phyloP scores from a whole-genome alignment of 2,329 filamentous ascomycete genomes.

The Achaetomium macrosporum region DNA sequence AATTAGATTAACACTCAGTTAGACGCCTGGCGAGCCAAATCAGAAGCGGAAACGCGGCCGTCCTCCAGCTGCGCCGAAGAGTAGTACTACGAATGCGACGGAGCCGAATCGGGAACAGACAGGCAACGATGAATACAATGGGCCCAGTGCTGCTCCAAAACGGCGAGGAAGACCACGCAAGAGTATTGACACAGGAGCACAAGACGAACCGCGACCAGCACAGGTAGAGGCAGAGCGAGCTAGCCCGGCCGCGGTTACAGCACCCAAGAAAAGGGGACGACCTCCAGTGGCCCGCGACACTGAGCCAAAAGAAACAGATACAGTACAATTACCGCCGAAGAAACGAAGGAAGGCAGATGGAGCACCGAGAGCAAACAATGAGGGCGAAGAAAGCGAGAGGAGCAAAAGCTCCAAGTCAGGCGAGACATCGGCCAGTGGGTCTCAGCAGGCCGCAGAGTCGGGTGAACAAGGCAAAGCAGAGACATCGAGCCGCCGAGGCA shows the following conservation, averaged over 20 bases:
- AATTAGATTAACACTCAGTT: not conserved
- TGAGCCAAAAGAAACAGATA: not conserved
- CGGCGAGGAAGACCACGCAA: constrained; percentile 17
- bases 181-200: not conserved
- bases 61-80: constrained; percentile 23
- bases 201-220: not conserved
- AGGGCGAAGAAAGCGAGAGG: not conserved
- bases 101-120: not conserved
- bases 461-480: not conserved
- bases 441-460: not conserved
- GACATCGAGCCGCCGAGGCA: constrained; percentile 12
- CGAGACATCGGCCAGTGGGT: not conserved
- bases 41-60: constrained; percentile 35
- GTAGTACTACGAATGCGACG: not conserved
- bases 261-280: constrained; percentile 14
- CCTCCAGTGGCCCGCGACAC: constrained; percentile 10
- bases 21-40: constrained; percentile 26
- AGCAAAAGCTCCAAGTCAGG: not conserved
- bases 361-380: not conserved
- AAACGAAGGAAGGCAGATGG: constrained; percentile 13
- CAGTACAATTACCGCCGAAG: constrained; percentile 9
- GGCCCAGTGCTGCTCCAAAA: not conserved
- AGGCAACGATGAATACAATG: not conserved
- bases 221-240: not conserved
- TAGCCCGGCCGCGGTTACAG: not conserved